Conservation (phyloP, 371 early-diverging fungal species). For the Rhizopus delemar region DNA sequence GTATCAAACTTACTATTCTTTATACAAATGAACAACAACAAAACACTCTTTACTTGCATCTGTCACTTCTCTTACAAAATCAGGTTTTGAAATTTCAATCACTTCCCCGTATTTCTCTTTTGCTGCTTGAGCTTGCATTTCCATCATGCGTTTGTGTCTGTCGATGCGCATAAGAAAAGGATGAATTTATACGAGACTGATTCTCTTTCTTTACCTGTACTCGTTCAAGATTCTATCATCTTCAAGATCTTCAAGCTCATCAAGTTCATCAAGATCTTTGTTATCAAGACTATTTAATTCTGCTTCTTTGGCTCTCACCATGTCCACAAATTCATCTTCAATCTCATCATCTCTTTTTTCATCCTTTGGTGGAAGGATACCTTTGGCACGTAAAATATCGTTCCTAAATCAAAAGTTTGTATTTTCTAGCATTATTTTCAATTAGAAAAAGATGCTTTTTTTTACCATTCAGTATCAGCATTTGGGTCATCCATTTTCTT, state of each 20-base stretch:
- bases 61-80: conserved; percentile 87
- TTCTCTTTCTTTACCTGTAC: conserved; percentile 55
- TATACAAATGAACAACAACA: conserved; percentile 79
- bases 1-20: conserved; percentile 59
- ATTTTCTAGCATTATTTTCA: no score
- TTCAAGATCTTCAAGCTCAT: conserved; percentile 86
- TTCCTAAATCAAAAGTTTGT: conserved; percentile 50
- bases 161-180: not conserved
- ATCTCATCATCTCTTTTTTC: conserved; percentile 74
- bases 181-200: not conserved
- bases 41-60: conserved; percentile 80
- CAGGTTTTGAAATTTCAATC: conserved; percentile 86
- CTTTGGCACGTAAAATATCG: conserved; percentile 89
- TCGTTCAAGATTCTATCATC: conserved; percentile 81
- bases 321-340: conserved; percentile 79
- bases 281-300: conserved; percentile 66
- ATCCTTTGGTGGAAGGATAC: conserved; percentile 84
- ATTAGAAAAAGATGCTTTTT: not conserved
- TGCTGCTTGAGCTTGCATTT: conserved; percentile 65
- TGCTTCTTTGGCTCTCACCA: conserved; percentile 60
- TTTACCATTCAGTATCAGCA: conserved; percentile 77
- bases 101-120: conserved; percentile 81
- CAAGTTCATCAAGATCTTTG: conserved; percentile 83
- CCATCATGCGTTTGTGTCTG: conserved; percentile 75
- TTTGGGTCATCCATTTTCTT: conserved; percentile 59